A percentile compares a stretch with the other conserved stretches of the same genome.
Conservation (phyloP, 2,329 filamentous ascomycete species). For the Ophiocordyceps camponoti-saundersi region DNA sequence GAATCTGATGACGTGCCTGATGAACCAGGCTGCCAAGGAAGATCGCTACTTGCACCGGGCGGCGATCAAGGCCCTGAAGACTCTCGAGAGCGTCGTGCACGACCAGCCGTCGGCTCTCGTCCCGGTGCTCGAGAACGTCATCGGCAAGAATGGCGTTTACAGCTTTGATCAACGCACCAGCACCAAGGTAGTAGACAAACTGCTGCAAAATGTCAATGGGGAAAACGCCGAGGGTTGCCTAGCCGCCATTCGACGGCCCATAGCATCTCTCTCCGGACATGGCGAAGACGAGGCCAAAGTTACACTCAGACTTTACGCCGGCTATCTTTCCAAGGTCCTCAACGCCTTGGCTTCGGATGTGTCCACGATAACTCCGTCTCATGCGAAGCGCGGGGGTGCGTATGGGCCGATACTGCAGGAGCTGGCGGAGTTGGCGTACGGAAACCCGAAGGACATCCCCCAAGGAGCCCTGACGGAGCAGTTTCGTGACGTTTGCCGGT, state of each 20-base stretch:
- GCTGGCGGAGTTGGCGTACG: conserved; percentile 39
- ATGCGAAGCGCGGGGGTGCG: conserved; percentile 9
- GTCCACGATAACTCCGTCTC: conserved; percentile 9
- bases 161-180: conserved; percentile 79
- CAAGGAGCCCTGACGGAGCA: conserved; percentile 31
- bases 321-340: conserved; percentile 36
- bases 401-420: conserved; percentile 29
- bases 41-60: conserved; percentile 68
- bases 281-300: conserved; percentile 12
- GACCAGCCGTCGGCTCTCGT: conserved; percentile 40
- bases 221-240: conserved; percentile 38
- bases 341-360: conserved; percentile 16
- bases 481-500: conserved; percentile 35
- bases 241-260: conserved; percentile 26
- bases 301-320: conserved; percentile 30
- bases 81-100: conserved; percentile 48
- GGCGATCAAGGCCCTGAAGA: conserved; percentile 58
- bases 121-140: conserved; percentile 47
- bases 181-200: conserved; percentile 65
- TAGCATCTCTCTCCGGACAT: conserved; percentile 12
- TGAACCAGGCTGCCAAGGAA: conserved; percentile 64
- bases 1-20: conserved; percentile 66
- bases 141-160: conserved; percentile 51
- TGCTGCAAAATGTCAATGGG: conserved; percentile 43
- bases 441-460: conserved; percentile 22